phyloP scores from a whole-genome alignment of 2,329 filamentous ascomycete species.

The Botrytis paeoniae region DNA sequence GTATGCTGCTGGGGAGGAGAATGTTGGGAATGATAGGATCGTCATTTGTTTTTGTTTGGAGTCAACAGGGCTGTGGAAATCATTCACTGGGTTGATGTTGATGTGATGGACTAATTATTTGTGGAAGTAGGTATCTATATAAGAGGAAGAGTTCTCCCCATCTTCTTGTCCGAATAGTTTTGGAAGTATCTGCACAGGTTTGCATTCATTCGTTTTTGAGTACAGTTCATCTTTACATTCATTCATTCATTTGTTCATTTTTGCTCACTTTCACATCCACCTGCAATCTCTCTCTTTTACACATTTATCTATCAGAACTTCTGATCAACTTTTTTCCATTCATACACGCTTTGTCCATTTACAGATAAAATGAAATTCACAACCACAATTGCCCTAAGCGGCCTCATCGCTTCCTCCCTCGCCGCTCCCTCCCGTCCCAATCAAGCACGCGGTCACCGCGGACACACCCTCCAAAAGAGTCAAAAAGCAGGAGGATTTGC shows the following conservation, averaged over 20 bases:
- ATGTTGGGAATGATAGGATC: not conserved
- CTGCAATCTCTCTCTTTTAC: not conserved
- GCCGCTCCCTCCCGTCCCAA: not conserved
- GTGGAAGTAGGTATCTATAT: not conserved
- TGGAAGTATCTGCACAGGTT: not conserved
- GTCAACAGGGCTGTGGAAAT: not conserved
- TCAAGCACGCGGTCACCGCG: not conserved
- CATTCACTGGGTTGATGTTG: not conserved
- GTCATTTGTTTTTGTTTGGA: not conserved
- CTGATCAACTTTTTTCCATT: not conserved
- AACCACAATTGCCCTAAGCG: not conserved
- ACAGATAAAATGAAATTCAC: not conserved
- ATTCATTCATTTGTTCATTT: not conserved
- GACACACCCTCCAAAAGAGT: not conserved
- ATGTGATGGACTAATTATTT: not conserved
- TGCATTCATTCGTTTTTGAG: not conserved
- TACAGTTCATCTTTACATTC: not conserved
- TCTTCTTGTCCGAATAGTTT: not conserved
- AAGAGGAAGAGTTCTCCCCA: not conserved
- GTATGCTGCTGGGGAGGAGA: not conserved
- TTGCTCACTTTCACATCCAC: not conserved
- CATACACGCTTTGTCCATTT: not conserved
- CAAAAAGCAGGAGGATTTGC: not conserved
- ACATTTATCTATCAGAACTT: too few species aligned
- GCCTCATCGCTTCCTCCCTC: not conserved